These are phyloP conservation scores for Schoenoplectus triqueter DNA, from an alignment of 202 grass and related monocot species.

Conservation along the genomic window DNA sequence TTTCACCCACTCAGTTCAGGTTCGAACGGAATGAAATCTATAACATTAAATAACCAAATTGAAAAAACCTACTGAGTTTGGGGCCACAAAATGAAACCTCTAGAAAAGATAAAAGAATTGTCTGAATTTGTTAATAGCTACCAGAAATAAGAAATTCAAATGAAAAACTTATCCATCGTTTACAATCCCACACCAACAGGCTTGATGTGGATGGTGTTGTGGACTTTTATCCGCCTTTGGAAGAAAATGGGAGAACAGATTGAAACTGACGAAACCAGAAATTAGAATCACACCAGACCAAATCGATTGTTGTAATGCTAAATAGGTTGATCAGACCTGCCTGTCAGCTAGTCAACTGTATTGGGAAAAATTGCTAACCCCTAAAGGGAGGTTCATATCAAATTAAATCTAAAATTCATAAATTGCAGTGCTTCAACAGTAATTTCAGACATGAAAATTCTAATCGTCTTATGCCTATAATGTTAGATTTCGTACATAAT, in stretches of 20 bases:
- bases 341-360: neutral
- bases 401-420: neutral
- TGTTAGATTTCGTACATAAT: too few species aligned
- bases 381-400: neutral
- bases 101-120: neutral
- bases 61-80: neutral
- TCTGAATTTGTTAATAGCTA: neutral
- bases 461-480: too few species aligned
- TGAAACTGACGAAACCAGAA: slow-evolving; percentile 9
- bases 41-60: neutral
- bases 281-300: neutral
- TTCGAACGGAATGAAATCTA: neutral
- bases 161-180: slow-evolving; percentile 19
- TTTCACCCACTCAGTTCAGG: neutral
- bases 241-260: neutral
- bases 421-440: neutral
- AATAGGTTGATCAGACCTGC: slow-evolving; percentile 14
- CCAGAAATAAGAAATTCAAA: neutral
- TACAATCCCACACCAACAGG: neutral
- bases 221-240: neutral
- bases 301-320: slow-evolving; percentile 12
- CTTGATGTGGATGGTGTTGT: neutral
- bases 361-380: neutral
- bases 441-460: neutral
- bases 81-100: neutral